Conservation (phyloP, 2,329 filamentous ascomycete species). For the Chrysosphaeria jannelii region DNA sequence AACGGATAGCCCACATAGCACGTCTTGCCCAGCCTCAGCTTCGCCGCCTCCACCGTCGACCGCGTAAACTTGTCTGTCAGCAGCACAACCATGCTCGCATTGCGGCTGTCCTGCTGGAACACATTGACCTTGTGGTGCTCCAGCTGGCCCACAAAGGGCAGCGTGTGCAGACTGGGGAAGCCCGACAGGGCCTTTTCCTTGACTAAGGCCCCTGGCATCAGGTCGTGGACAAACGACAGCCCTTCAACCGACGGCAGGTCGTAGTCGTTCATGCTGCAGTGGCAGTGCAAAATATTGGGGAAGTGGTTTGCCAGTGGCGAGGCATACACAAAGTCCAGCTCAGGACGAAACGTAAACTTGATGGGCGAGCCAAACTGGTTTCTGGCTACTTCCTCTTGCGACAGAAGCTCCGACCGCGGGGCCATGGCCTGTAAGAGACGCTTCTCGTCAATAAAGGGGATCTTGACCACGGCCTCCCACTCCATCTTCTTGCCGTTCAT, state of each 20-base stretch:
- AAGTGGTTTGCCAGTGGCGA: constrained; percentile 76
- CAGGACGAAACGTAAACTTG: constrained; percentile 66
- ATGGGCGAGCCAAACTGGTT: constrained; percentile 80
- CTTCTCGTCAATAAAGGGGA: constrained; percentile 89
- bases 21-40: constrained; percentile 50
- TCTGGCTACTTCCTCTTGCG: constrained; percentile 44
- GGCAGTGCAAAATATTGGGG: constrained; percentile 62
- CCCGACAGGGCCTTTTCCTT: constrained; percentile 65
- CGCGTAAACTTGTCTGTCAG: constrained; percentile 43
- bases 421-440: constrained; percentile 64
- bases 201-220: constrained; percentile 60
- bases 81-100: constrained; percentile 86
- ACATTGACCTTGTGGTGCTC: constrained; percentile 78
- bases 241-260: constrained; percentile 83
- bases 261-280: constrained; percentile 85
- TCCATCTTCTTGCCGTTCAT: constrained; percentile 99
- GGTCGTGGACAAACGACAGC: constrained; percentile 52
- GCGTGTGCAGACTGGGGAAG: constrained; percentile 66
- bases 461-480: constrained; percentile 97
- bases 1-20: constrained; percentile 90
- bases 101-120: constrained; percentile 84
- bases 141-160: constrained; percentile 55
- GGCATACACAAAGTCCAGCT: constrained; percentile 54
- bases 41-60: constrained; percentile 40
- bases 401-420: constrained; percentile 50